phyloP scores from a whole-genome alignment of 2,329 filamentous ascomycete species.

The Rhynchosporium agropyri region DNA sequence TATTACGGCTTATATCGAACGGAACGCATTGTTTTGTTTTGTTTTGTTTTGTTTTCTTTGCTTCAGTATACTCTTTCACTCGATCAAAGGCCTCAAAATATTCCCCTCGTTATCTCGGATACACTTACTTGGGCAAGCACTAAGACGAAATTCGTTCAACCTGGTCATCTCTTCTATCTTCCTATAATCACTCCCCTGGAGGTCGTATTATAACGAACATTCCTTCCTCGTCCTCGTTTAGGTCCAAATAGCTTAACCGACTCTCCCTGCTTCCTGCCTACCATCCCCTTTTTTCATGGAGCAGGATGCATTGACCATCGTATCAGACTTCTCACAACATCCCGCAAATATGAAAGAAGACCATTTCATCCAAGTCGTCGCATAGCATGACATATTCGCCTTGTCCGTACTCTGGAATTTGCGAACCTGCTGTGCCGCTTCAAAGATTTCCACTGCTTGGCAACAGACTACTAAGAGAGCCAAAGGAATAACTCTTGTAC shows the following conservation, averaged over 20 bases:
- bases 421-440: slow-evolving; percentile 25
- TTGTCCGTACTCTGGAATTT: slow-evolving; percentile 22
- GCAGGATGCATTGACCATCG: slow-evolving; percentile 5
- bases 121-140: too few relatives aligned
- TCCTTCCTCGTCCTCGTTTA: neutral
- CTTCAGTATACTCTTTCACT: too few relatives aligned
- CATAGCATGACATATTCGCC: slow-evolving; percentile 29
- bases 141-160: too few relatives aligned
- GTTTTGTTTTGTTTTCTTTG: too few relatives aligned
- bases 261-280: too few relatives aligned
- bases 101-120: too few relatives aligned
- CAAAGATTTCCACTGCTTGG: slow-evolving; percentile 22
- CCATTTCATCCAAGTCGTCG: slow-evolving; percentile 17
- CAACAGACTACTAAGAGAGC: slow-evolving; percentile 14
- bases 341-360: neutral
- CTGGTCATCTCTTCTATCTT: neutral
- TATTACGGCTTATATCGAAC: too few relatives aligned
- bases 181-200: neutral
- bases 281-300: slow-evolving; percentile 1
- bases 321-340: neutral
- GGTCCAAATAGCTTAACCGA: slow-evolving; percentile 3
- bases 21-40: too few relatives aligned
- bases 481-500: slow-evolving; percentile 14
- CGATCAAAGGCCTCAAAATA: too few relatives aligned
- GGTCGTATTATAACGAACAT: neutral